Base-by-base conservation (phyloP, 2,329 filamentous ascomycete species). In the Neofusicoccum sp. region DNA sequence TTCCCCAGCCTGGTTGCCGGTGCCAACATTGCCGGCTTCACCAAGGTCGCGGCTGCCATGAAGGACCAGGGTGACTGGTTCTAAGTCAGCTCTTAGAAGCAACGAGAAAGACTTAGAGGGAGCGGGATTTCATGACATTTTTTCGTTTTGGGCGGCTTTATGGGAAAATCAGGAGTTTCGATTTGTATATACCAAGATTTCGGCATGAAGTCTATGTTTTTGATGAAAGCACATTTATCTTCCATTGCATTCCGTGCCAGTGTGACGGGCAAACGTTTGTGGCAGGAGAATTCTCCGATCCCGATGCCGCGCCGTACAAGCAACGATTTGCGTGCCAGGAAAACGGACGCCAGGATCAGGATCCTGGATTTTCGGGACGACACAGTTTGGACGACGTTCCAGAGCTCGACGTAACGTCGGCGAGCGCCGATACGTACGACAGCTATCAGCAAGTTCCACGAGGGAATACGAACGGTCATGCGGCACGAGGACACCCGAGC, bases 51-150 rank as follows among this genome's bases (percentile, higher is more conserved):
- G 57, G 84, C 86, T 70, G 93, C 95, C 71, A 98, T 98, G 93
- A 85, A 89, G 75, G 91, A 96, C 77, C 93, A 97, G 80, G 95
- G 95, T 71, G 93, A 98, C 78, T 98, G 93, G 93, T 98, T 84
- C 80, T 81, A 65, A 66, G 61, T 20, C 41, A 14, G 12, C 28
- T 20, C n/a, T 53, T 53, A 7, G 28, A 24, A 41, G 7, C 14
- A 7, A 43, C 24, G 24, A 24, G 12, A 43, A 56, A 56, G 26
- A 14, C 16, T 48, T 48, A 14, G 28, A 24, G 38, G 28, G 8
- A 40, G 12, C 20, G 6, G 26, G 6, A 30, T 12, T 41, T 26
- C 16, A 33, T 33, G 56, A 48, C 20, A 16, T 33, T 59, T 58
- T 58, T 14, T 43, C 6, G 11, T 49, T 20, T 40, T 26, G 34